Evolutionary conservation across 441 rosid species (phyloP).

Genomic region (Mallotus repandus): DNA sequence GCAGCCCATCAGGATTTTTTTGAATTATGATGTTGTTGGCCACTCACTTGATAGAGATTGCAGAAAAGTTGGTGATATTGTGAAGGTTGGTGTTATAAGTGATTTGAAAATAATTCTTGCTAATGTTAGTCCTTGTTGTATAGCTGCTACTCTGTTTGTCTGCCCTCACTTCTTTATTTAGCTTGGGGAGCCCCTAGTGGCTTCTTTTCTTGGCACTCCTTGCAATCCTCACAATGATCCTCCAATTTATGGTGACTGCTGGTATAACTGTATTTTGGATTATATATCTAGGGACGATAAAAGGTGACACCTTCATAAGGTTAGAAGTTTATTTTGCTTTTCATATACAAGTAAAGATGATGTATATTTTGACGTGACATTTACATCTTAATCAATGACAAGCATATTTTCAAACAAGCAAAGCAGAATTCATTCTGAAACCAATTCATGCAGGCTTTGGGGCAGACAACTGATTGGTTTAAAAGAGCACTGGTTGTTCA

Average conservation of each 20-base stretch:
- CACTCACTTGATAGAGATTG: conserved; percentile 94
- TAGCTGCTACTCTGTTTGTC: conserved; percentile 23
- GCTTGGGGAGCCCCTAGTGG: conserved; percentile 92
- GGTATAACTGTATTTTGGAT: conserved; percentile 94
- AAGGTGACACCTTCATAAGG: conserved; percentile 87
- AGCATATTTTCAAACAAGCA: too few relatives aligned
- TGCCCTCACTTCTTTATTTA: conserved; percentile 29
- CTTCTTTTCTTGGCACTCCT: conserved; percentile 50
- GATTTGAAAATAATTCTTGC: conserved; percentile 11
- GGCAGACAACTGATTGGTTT: conserved; percentile 96
- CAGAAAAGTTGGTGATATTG: conserved; percentile 73
- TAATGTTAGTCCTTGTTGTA: background rate
- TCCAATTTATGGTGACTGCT: conserved; percentile 88
- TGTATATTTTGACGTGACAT: background rate
- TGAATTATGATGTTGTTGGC: conserved; percentile 98
- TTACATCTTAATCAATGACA: background rate
- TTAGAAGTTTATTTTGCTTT: conserved; percentile 18
- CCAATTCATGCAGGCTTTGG: conserved; percentile 70
- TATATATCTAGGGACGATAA: conserved; percentile 92
- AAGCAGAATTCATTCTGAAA: background rate
- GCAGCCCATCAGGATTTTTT: conserved; percentile 90
- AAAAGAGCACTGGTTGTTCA: conserved; percentile 91
- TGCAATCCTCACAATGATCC: conserved; percentile 80
- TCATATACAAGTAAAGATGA: background rate
- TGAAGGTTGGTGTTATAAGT: conserved; percentile 60